Base-by-base conservation (phyloP, 1,284 basidiomycete genomes). In the Apiotrichum akiyoshidainum region DNA sequence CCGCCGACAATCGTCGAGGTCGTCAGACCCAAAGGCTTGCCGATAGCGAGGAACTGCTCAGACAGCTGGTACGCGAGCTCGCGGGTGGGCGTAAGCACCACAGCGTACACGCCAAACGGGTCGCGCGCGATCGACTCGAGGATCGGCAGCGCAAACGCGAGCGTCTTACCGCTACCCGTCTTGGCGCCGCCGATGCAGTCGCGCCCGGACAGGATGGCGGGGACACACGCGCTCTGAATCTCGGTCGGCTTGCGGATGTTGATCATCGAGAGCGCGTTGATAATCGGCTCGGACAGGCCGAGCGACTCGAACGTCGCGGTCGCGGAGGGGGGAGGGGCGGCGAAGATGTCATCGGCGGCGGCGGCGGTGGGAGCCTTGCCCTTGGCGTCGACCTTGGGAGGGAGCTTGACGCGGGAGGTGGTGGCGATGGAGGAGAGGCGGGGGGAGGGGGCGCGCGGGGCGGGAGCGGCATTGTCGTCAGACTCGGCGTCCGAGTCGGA, bases 181-280 rank as follows among this genome's bases (percentile, higher is more conserved):
- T 98, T 95, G 1, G 96, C 94, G 63, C 96, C 94, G 35, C 96
- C 96, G 63, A 97, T 91, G 73, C 91, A 94, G 78, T 99, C 95
- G 69, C 86, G 84, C 58, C 87, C 90, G 77, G 83, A 79, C 31
- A 99, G 80, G 54, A 98, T 85, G 6, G 87, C 86, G 3, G 92
- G 92, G 66, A 99, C 89, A 74, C 94, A 96, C 3, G 89, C 89
- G 0, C 83, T 81, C 73, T 99, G 95, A 52, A 99, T 89, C 61
- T 89, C 87, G 0, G 95, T 98, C 0, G 95, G 95, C 2, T 80
- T 78, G 46, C 82, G 83, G 66, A 99, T 98, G 17, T 90, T 90
- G 84, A 99, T 92, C 33, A 84, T 83, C 21, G 81, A 81, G 46
- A 99, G 82, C 1, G 91, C 86, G 14, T 81, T 75, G 46, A 88